A percentile compares a stretch with the other conserved stretches of the same genome.
Evolutionary conservation across 2,329 filamentous ascomycete species (phyloP).

Genomic region (Neocatenulostroma microsporum): DNA sequence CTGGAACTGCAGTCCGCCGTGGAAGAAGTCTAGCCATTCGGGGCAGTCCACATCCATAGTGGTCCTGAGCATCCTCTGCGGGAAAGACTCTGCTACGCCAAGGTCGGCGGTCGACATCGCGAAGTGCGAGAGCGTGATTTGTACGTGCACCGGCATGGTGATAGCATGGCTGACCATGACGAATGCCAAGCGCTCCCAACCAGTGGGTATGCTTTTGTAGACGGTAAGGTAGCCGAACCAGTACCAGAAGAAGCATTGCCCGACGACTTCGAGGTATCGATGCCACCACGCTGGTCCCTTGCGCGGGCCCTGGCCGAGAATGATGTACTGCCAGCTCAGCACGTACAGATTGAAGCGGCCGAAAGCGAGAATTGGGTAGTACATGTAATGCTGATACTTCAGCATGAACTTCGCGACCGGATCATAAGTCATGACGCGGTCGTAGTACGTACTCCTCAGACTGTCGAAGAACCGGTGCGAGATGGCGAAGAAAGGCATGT

Average conservation of each 20-base stretch:
- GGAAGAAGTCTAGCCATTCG: slow-evolving; percentile 62
- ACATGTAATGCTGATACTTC: slow-evolving; percentile 56
- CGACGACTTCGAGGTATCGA: slow-evolving; percentile 56
- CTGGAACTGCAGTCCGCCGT: slow-evolving; percentile 67
- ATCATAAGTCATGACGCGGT: slow-evolving; percentile 58
- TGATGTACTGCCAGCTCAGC: slow-evolving; percentile 58
- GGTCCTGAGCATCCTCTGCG: slow-evolving; percentile 61
- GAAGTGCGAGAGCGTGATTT: slow-evolving; percentile 66
- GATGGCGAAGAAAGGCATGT: slow-evolving; percentile 62
- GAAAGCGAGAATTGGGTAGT: slow-evolving; percentile 58
- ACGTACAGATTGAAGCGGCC: slow-evolving; percentile 67
- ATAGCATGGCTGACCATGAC: slow-evolving; percentile 57
- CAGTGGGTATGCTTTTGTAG: slow-evolving; percentile 52
- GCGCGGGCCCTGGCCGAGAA: slow-evolving; percentile 47
- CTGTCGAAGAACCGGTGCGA: slow-evolving; percentile 58
- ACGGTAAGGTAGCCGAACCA: slow-evolving; percentile 60
- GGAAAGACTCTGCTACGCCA: slow-evolving; percentile 57
- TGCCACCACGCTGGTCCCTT: slow-evolving; percentile 61
- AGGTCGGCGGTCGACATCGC: slow-evolving; percentile 62
- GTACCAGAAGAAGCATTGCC: slow-evolving; percentile 59
- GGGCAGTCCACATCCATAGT: slow-evolving; percentile 70
- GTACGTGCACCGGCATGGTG: slow-evolving; percentile 61
- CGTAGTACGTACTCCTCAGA: slow-evolving; percentile 58
- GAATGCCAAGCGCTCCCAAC: slow-evolving; percentile 51
- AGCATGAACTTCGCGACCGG: slow-evolving; percentile 52